phyloP scores from a whole-genome alignment of 2,329 filamentous ascomycete genomes.

The Beauveria varroae region DNA sequence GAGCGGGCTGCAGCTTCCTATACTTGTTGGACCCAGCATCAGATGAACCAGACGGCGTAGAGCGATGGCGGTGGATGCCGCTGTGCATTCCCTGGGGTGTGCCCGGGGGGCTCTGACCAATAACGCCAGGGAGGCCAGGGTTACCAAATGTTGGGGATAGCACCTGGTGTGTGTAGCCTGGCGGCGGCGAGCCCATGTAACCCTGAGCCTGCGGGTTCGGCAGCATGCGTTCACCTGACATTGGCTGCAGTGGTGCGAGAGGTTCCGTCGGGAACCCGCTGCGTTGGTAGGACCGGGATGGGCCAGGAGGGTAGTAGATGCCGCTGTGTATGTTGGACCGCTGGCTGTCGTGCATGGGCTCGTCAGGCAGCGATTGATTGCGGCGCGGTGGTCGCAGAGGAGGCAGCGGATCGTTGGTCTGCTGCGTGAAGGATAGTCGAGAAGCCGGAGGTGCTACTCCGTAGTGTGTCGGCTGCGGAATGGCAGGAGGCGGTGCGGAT shows the following conservation, averaged over 20 bases:
- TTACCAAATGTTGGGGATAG: constrained; percentile 32
- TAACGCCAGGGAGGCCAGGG: constrained; percentile 22
- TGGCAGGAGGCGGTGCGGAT: constrained; percentile 17
- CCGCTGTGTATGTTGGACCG: constrained; percentile 18
- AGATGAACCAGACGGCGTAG: constrained; percentile 30
- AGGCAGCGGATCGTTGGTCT: constrained; percentile 29
- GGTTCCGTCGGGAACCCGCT: constrained; percentile 24
- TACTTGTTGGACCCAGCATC: constrained; percentile 38
- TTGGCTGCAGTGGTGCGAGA: constrained; percentile 22
- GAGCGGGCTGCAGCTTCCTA: constrained; percentile 52
- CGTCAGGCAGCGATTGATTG: constrained; percentile 27
- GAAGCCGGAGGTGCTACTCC: constrained; percentile 17
- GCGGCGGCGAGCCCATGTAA: constrained; percentile 29
- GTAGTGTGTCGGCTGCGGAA: constrained; percentile 18
- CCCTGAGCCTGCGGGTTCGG: constrained; percentile 25
- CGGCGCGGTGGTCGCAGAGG: constrained; percentile 31
- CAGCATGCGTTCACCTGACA: constrained; percentile 26
- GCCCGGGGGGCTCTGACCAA: constrained; percentile 29
- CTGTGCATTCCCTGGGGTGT: constrained; percentile 23
- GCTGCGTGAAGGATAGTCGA: constrained; percentile 29
- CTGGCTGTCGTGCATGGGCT: constrained; percentile 24
- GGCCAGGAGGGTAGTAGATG: constrained; percentile 25
- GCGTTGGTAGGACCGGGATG: constrained; percentile 24
- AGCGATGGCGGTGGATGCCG: constrained; percentile 28
- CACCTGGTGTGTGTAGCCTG: constrained; percentile 24